A percentile compares a stretch with the other conserved stretches of the same genome.
Evolutionary conservation across 257 asterid species (phyloP).

Genomic region (Nicotiana undulata): DNA sequence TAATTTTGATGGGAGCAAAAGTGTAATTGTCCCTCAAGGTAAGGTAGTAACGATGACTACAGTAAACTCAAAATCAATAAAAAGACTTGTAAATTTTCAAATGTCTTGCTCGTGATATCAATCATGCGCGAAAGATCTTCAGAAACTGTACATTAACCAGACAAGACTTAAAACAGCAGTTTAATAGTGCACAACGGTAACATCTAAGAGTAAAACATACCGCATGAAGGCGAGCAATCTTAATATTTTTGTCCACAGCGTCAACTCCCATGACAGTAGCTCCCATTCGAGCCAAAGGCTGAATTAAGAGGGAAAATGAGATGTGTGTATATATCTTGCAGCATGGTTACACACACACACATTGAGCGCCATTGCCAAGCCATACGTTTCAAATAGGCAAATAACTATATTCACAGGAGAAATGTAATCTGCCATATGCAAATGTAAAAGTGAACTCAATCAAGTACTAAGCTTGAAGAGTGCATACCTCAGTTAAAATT

Average conservation of each 20-base stretch:
- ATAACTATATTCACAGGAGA: background rate
- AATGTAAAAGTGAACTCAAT: background rate
- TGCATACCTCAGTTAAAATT: constrained; percentile 78
- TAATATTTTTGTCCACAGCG: constrained; percentile 89
- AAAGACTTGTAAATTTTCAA: background rate
- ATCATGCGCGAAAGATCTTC: background rate
- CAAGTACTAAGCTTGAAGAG: constrained; percentile 10
- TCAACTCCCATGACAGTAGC: constrained; percentile 83
- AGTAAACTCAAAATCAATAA: background rate
- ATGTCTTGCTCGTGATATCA: background rate
- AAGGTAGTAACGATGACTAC: background rate
- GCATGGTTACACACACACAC: background rate
- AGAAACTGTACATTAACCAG: background rate
- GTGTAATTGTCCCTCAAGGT: background rate
- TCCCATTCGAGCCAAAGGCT: constrained; percentile 96
- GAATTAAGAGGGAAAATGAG: constrained; percentile 11
- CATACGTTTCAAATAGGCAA: background rate
- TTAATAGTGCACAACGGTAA: background rate
- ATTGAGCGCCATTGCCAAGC: background rate
- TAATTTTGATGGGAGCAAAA: background rate
- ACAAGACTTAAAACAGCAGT: background rate
- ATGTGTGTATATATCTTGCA: background rate
- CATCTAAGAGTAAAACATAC: constrained; percentile 32
- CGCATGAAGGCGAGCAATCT: constrained; percentile 81
- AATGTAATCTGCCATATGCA: background rate